Percentiles rank a stretch among this genome's conserved stretches.
These are phyloP conservation scores for Malus hybrid DNA, from an alignment of 331 rosid genomes.

Conservation along the genomic window DNA sequence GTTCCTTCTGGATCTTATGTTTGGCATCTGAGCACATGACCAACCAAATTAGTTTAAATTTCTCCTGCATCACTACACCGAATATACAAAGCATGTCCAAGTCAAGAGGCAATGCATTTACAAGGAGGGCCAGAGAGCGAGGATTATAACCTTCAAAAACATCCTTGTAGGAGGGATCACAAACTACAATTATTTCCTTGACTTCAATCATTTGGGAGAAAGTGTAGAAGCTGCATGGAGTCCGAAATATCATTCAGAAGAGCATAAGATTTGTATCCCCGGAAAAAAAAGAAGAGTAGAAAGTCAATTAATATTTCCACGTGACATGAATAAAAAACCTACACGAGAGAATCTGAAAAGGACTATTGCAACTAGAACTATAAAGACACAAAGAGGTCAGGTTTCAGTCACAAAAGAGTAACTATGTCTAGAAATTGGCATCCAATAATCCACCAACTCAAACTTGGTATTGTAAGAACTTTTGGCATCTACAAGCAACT, in stretches of 20 bases:
- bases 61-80: background rate
- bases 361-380: background rate
- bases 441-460: background rate
- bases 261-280: background rate
- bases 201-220: slow-evolving; percentile 65
- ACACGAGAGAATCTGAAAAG: background rate
- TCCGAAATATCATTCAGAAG: background rate
- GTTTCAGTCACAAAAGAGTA: background rate
- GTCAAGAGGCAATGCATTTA: slow-evolving; percentile 2
- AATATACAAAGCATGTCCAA: background rate
- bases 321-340: background rate
- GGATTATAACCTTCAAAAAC: slow-evolving; percentile 55
- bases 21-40: slow-evolving; percentile 36
- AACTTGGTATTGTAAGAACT: too few species aligned
- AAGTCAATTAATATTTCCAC: background rate
- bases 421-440: background rate
- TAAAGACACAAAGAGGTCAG: background rate
- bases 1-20: slow-evolving; percentile 32
- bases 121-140: background rate
- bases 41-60: background rate
- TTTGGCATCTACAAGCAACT: too few species aligned
- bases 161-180: slow-evolving; percentile 87
- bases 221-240: slow-evolving; percentile 62
- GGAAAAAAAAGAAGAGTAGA: background rate
- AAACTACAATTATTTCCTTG: slow-evolving; percentile 78